Conservation (phyloP, 768 basidiomycete genomes). For the Sporobolomyces roseus region DNA sequence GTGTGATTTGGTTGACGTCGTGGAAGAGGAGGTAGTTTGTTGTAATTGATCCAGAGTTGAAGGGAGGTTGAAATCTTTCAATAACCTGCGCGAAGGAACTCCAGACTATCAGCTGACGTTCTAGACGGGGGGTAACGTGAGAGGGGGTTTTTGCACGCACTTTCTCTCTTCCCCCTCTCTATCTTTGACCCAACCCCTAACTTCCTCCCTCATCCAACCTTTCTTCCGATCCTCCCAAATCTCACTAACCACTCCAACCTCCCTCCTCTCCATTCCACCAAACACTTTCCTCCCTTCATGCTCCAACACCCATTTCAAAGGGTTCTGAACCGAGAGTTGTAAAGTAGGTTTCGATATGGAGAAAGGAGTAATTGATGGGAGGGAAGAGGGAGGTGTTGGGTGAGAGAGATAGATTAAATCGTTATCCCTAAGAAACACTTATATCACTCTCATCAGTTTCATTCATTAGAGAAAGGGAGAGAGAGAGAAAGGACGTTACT, state of each 20-base stretch:
- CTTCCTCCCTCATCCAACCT: constrained; percentile 64
- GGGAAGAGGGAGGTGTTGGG: constrained; percentile 66
- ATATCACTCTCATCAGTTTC: not conserved
- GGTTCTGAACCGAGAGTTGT: constrained; percentile 51
- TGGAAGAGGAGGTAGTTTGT: constrained; percentile 31
- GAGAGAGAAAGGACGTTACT: constrained; percentile 8
- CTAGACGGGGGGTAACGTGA: no score
- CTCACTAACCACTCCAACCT: constrained; percentile 54
- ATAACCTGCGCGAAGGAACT: no score
- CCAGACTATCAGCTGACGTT: no score
- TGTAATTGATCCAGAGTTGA: not conserved
- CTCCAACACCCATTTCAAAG: constrained; percentile 21
- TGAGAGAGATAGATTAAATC: constrained; percentile 91
- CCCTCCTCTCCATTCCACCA: not conserved
- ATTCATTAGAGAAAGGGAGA: not conserved
- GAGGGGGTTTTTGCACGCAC: not conserved
- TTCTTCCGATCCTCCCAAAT: constrained; percentile 81
- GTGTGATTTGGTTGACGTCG: not conserved
- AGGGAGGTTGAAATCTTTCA: not conserved
- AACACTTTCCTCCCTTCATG: not conserved
- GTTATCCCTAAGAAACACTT: constrained; percentile 63
- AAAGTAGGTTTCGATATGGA: constrained; percentile 62
- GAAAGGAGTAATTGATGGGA: constrained; percentile 63
- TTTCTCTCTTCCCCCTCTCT: not conserved
- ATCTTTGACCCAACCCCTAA: constrained; percentile 46